phyloP scores from a whole-genome alignment of 1,284 basidiomycete species.

The Apiotrichum veenhuisii region DNA sequence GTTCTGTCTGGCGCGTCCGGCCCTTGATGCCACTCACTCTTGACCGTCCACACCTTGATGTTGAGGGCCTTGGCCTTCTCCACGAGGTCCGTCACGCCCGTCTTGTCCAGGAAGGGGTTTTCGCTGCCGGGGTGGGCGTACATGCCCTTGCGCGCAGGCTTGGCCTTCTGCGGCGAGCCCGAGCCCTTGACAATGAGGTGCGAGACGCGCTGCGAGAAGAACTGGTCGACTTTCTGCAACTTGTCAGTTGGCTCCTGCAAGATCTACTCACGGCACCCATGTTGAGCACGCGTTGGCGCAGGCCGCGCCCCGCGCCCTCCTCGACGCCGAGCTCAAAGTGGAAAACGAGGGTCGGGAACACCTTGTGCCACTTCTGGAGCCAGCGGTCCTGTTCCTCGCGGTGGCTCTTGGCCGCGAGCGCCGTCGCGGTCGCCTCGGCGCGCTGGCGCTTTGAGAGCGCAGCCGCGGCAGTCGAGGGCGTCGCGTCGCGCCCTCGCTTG shows the following conservation, averaged over 20 bases:
- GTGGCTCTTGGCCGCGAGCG: constrained; percentile 9
- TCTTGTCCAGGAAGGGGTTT: constrained; percentile 47
- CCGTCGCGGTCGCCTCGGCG: constrained; percentile 4
- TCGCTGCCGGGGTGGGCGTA: constrained; percentile 22
- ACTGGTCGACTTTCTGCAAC: constrained; percentile 60
- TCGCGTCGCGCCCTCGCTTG: constrained; percentile 12
- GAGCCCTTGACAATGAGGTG: constrained; percentile 64
- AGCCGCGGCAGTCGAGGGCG: not conserved
- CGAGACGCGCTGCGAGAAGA: constrained; percentile 79
- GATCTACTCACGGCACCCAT: constrained; percentile 70
- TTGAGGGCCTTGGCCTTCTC: constrained; percentile 70
- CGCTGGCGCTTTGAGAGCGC: constrained; percentile 12
- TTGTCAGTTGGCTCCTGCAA: not conserved
- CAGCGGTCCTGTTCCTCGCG: constrained; percentile 63
- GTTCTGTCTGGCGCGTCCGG: constrained; percentile 9
- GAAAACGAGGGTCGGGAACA: constrained; percentile 79
- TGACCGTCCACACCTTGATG: constrained; percentile 84
- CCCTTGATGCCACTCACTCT: constrained; percentile 57
- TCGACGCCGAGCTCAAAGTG: constrained; percentile 65
- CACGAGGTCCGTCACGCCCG: constrained; percentile 58
- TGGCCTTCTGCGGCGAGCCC: constrained; percentile 52
- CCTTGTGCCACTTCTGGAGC: constrained; percentile 73
- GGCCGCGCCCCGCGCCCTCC: constrained; percentile 52
- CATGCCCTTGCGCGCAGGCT: constrained; percentile 21
- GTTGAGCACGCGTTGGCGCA: constrained; percentile 59